Percentiles rank a stretch among this genome's conserved stretches.
Conservation (phyloP, 2,329 filamentous ascomycete species). For the Neofusicoccum parvum region DNA sequence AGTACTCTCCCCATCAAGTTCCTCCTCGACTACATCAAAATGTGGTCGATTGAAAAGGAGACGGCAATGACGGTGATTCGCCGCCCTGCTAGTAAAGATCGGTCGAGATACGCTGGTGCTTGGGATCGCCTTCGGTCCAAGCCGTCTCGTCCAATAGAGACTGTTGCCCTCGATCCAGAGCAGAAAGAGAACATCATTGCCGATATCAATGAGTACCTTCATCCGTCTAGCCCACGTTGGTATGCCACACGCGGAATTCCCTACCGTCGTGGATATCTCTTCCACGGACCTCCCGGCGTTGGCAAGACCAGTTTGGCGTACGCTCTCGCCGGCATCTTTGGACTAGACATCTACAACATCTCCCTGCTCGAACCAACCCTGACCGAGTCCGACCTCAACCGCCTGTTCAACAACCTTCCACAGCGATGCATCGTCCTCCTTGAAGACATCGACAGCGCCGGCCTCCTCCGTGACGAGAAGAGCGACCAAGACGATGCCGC, state of each 20-base stretch:
- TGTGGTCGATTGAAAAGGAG: constrained; percentile 46
- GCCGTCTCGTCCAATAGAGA: constrained; percentile 71
- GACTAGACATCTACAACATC: constrained; percentile 49
- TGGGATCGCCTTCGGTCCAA: constrained; percentile 53
- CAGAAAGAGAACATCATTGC: constrained; percentile 68
- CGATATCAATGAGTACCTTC: constrained; percentile 78
- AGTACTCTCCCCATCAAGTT: constrained; percentile 52
- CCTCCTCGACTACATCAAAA: constrained; percentile 48
- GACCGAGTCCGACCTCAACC: constrained; percentile 63
- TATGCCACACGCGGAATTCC: constrained; percentile 83
- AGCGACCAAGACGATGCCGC: constrained; percentile 29
- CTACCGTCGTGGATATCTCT: constrained; percentile 78
- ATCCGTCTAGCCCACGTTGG: constrained; percentile 73
- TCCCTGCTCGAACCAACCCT: constrained; percentile 68
- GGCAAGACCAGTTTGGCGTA: constrained; percentile 61
- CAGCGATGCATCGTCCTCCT: constrained; percentile 50
- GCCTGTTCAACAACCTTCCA: constrained; percentile 47
- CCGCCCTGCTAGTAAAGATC: constrained; percentile 47
- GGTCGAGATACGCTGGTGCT: constrained; percentile 33
- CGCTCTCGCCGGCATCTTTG: constrained; percentile 51
- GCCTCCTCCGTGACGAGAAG: constrained; percentile 41
- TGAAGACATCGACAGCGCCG: constrained; percentile 52
- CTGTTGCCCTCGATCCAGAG: constrained; percentile 70
- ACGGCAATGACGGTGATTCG: constrained; percentile 50
- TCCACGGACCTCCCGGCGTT: constrained; percentile 76